Evolutionary conservation across 208 protist species (phyloP).

Genomic region (Endotrypanum monterogeii): DNA sequence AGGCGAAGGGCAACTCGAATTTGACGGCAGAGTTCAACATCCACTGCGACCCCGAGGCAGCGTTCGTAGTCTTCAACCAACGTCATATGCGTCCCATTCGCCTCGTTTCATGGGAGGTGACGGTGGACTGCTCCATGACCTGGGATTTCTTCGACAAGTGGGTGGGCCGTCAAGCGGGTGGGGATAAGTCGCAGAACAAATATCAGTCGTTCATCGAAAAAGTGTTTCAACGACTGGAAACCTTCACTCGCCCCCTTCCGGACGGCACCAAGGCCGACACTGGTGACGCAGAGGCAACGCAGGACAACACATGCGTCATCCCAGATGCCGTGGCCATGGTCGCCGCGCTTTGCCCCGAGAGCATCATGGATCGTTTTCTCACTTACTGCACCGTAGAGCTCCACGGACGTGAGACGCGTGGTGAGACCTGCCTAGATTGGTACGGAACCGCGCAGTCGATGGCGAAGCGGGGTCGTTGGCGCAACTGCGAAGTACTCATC

Average conservation of each 20-base stretch:
- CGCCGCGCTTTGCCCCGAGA: conserved; percentile 54
- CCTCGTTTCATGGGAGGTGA: conserved; percentile 77
- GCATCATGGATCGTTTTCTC: conserved; percentile 58
- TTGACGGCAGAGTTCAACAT: conserved; percentile 86
- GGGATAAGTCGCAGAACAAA: conserved; percentile 37
- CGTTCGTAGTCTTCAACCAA: conserved; percentile 75
- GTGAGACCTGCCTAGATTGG: conserved; percentile 78
- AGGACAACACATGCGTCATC: conserved; percentile 84
- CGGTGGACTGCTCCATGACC: conserved; percentile 76
- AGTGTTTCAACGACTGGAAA: conserved; percentile 71
- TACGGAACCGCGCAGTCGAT: conserved; percentile 89
- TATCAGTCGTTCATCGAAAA: conserved; percentile 75
- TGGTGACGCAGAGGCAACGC: conserved; percentile 71
- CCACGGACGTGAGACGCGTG: conserved; percentile 69
- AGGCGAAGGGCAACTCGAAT: conserved; percentile 84
- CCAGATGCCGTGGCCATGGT: conserved; percentile 81
- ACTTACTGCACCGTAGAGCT: conserved; percentile 78
- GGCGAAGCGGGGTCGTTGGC: conserved; percentile 77
- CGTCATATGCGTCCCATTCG: conserved; percentile 53
- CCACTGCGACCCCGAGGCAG: conserved; percentile 86
- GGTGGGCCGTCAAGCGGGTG: conserved; percentile 33
- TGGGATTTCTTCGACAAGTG: conserved; percentile 79
- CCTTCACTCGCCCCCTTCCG: conserved; percentile 62
- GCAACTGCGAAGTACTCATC: conserved; percentile 73
- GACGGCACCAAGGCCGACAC: conserved; percentile 73